Percentiles rank a stretch among this genome's conserved stretches.
phyloP scores from a whole-genome alignment of 2,329 filamentous ascomycete species.

The Alternaria rosae region DNA sequence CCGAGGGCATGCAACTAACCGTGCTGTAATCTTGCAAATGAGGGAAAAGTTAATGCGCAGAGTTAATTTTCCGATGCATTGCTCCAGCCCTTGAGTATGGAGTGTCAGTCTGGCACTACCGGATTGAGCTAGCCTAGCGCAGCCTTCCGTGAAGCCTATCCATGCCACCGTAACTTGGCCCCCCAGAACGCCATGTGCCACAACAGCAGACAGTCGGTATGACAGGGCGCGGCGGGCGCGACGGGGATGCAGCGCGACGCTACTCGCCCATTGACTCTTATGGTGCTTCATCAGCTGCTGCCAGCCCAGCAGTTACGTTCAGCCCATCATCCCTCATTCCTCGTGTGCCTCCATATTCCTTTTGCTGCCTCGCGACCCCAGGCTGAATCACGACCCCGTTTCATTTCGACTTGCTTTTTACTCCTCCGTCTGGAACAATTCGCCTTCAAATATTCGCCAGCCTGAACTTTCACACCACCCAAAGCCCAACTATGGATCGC shows the following conservation, averaged over 20 bases:
- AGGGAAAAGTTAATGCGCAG: slow-evolving; percentile 5
- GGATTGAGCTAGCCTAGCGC: slow-evolving; percentile 24
- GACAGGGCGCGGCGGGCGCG: slow-evolving; percentile 29
- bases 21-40: not conserved
- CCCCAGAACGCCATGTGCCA: slow-evolving; percentile 27
- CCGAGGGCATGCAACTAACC: slow-evolving; percentile 12
- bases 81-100: slow-evolving; percentile 22
- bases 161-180: slow-evolving; percentile 32
- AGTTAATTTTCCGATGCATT: slow-evolving; percentile 15
- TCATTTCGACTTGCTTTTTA: slow-evolving; percentile 2
- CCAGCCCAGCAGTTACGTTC: slow-evolving; percentile 16
- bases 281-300: slow-evolving; percentile 29
- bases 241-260: slow-evolving; percentile 22
- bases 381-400: slow-evolving; percentile 6
- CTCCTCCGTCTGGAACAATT: slow-evolving; percentile 2
- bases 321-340: slow-evolving; percentile 18
- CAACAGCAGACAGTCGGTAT: slow-evolving; percentile 26
- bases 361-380: slow-evolving; percentile 3
- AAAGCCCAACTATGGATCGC: slow-evolving; percentile 35
- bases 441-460: not conserved
- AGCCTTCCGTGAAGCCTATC: slow-evolving; percentile 12
- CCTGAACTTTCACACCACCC: not conserved
- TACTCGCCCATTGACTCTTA: slow-evolving; percentile 16
- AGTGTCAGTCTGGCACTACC: slow-evolving; percentile 22
- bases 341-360: slow-evolving; percentile 14